phyloP scores from a whole-genome alignment of 768 basidiomycete genomes.

The Myochromella boudieri region DNA sequence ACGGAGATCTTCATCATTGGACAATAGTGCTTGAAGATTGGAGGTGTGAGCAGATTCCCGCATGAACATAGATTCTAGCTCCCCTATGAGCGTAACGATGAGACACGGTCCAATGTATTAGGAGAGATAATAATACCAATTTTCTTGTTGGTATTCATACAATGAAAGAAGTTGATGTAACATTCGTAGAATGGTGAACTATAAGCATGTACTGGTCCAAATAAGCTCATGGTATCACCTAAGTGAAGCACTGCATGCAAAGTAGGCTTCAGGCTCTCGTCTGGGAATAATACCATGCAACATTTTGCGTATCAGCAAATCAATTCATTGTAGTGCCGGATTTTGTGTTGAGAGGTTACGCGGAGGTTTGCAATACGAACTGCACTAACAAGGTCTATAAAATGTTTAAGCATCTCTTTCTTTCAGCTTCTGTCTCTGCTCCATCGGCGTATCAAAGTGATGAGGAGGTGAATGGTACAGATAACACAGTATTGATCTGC shows the following conservation, averaged over 20 bases:
- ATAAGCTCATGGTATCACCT: no score
- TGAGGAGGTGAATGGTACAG: constrained; percentile 24
- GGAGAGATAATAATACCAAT: constrained; percentile 1
- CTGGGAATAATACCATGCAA: constrained; percentile 21
- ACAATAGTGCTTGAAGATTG: neutral
- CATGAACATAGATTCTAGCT: constrained; percentile 11
- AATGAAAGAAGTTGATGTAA: constrained; percentile 22
- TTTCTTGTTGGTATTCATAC: constrained; percentile 18
- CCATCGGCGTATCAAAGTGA: constrained; percentile 37
- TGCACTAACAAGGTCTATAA: constrained; percentile 27
- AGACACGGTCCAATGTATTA: neutral
- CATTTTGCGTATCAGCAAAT: constrained; percentile 20
- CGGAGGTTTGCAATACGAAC: constrained; percentile 20
- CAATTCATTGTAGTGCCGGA: constrained; percentile 7
- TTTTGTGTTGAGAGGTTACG: constrained; percentile 9
- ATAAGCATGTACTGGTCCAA: no score
- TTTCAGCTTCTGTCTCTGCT: constrained; percentile 14
- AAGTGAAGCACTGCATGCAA: constrained; percentile 34
- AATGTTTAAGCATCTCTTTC: constrained; percentile 26
- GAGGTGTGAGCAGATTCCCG: neutral
- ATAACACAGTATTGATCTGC: constrained; percentile 31
- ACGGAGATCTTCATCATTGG: neutral
- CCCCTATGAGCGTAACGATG: constrained; percentile 6
- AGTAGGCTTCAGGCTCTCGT: constrained; percentile 23
- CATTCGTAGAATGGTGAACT: constrained; percentile 17